These are phyloP conservation scores for Geum urbanum DNA, from an alignment of 306 rosid genomes.

Conservation along the genomic window DNA sequence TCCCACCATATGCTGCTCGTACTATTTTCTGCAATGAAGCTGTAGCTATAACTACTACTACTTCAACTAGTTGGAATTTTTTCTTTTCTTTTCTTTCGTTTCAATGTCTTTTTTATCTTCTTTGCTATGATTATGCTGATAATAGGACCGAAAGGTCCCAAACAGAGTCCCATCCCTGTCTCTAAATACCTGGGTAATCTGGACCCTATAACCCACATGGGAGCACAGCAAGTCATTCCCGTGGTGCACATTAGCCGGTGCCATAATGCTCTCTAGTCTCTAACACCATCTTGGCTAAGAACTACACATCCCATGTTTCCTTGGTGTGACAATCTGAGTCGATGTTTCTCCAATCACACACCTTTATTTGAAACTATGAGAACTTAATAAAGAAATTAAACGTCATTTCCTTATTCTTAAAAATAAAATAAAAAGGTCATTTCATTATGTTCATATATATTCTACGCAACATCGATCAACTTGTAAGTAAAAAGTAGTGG, in stretches of 20 bases:
- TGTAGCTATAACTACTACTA: conserved; percentile 3
- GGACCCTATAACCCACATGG: conserved; percentile 53
- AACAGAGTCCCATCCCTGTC: conserved; percentile 43
- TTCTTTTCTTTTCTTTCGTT: neutral
- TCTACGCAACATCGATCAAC: too few relatives aligned
- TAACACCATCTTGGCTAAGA: neutral
- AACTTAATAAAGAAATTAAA: too few relatives aligned
- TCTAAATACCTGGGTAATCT: conserved; percentile 32
- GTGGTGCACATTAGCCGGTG: conserved; percentile 16
- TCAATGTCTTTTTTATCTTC: neutral
- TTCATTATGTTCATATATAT: too few relatives aligned
- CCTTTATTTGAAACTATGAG: too few relatives aligned
- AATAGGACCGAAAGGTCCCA: conserved; percentile 31
- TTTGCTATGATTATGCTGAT: conserved; percentile 21
- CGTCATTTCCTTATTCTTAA: too few relatives aligned
- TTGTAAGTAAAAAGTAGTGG: too few relatives aligned
- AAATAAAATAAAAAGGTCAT: too few relatives aligned
- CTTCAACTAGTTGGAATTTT: neutral
- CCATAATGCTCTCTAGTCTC: neutral
- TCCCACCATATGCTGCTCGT: conserved; percentile 47
- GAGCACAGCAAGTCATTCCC: conserved; percentile 24
- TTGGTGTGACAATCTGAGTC: neutral
- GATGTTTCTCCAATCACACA: neutral
- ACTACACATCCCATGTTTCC: neutral
- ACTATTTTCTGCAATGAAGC: neutral